Evolutionary conservation across 106 monocot species (phyloP).

Genomic region (Triglochin maritima): DNA sequence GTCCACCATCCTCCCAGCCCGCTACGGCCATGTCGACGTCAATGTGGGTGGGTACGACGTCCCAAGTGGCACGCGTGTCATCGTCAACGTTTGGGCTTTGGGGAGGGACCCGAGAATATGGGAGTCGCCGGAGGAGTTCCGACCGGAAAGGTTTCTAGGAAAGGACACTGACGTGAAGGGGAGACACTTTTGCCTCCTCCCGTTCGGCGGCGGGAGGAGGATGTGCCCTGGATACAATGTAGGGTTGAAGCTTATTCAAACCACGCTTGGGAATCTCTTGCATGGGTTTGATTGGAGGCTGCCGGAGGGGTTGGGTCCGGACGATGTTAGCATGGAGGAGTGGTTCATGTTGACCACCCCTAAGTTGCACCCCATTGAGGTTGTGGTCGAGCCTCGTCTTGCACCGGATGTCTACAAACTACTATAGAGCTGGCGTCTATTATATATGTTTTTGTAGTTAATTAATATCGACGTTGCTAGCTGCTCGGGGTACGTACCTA

Average conservation of each 20-base stretch:
- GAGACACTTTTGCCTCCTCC: constrained; percentile 24
- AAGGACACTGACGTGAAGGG: constrained; percentile 47
- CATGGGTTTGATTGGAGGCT: constrained; percentile 22
- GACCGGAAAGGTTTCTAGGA: constrained; percentile 74
- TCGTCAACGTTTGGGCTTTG: constrained; percentile 76
- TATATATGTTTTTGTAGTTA: no score
- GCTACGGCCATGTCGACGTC: constrained; percentile 59
- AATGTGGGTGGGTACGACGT: constrained; percentile 59
- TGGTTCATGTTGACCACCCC: no score
- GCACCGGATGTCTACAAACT: no score
- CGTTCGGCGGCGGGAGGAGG: constrained; percentile 42
- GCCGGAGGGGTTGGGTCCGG: no score
- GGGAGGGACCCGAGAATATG: constrained; percentile 58
- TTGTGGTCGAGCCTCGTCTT: no score
- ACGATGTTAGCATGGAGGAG: no score
- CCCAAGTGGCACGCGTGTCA: constrained; percentile 65
- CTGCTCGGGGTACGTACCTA: no score
- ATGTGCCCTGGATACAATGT: constrained; percentile 52
- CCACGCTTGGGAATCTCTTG: constrained; percentile 33
- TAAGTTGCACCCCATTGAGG: no score
- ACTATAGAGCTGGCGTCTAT: no score
- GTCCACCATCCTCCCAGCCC: constrained; percentile 70
- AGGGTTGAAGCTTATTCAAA: constrained; percentile 32
- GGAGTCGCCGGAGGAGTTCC: constrained; percentile 64
- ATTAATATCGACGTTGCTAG: no score